Conservation (phyloP, 2,329 filamentous ascomycete genomes). For the Ceratocystis eucalypticola region DNA sequence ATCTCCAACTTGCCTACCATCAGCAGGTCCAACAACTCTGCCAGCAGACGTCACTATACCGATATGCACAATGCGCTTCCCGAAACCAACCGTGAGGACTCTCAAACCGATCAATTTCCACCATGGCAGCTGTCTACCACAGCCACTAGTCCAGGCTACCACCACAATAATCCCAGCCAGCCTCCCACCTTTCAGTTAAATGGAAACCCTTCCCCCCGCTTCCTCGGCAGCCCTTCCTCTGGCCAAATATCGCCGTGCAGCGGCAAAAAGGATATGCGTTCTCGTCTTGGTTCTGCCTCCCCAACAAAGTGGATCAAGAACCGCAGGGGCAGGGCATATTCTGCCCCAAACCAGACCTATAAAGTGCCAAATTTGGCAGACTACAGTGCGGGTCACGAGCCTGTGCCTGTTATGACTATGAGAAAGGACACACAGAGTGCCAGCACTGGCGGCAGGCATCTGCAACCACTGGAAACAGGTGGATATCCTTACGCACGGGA, state of each 20-base stretch:
- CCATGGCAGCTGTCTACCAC: conserved; percentile 6
- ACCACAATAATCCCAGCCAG: no score
- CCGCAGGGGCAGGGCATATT: conserved; percentile 11
- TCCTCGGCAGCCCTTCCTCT: background rate
- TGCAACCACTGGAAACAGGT: conserved; percentile 1
- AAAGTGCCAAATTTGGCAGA: conserved; percentile 1
- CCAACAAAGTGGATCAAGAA: conserved; percentile 14
- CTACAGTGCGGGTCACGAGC: background rate
- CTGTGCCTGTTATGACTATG: background rate
- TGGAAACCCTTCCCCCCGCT: background rate
- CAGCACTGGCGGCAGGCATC: background rate
- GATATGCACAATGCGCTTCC: conserved; percentile 14
- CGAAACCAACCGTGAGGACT: conserved; percentile 8
- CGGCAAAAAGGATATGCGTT: conserved; percentile 1
- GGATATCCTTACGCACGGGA: conserved; percentile 11
- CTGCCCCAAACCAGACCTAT: conserved; percentile 10
- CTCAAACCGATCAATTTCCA: conserved; percentile 6
- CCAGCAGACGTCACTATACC: conserved; percentile 10
- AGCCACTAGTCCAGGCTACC: background rate
- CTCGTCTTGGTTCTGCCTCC: conserved; percentile 7
- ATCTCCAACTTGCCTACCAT: conserved; percentile 16
- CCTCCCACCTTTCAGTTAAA: background rate
- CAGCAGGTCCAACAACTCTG: conserved; percentile 11
- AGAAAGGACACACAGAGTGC: background rate
- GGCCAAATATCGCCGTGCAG: background rate